Percentiles rank a stretch among this genome's conserved stretches.
These are phyloP conservation scores for Botrytis squamosa DNA, from an alignment of 2,329 filamentous ascomycete genomes.

Conservation along the genomic window DNA sequence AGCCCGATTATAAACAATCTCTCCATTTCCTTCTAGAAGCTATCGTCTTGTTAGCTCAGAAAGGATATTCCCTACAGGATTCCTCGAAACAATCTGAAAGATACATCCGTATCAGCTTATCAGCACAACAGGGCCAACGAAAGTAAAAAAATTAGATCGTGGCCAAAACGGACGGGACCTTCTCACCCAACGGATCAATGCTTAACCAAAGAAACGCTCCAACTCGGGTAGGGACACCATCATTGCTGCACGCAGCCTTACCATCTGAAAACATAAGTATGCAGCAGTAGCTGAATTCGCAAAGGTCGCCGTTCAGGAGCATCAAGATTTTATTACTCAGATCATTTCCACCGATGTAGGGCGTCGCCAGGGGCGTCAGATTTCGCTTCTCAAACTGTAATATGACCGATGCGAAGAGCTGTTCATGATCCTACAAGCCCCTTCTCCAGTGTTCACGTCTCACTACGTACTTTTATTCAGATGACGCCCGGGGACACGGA, in stretches of 20 bases:
- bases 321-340: not conserved
- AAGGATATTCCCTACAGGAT: conserved; percentile 10
- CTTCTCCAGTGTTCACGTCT: not conserved
- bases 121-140: not conserved
- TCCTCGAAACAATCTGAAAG: not conserved
- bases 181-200: conserved; percentile 14
- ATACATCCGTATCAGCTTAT: not conserved
- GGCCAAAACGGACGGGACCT: not conserved
- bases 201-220: conserved; percentile 15
- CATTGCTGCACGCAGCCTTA: conserved; percentile 17
- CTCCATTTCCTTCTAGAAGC: conserved; percentile 2
- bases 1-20: not conserved
- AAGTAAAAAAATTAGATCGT: not conserved
- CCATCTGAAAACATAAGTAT: not conserved
- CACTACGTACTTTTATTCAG: not conserved
- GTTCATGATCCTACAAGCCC: not conserved
- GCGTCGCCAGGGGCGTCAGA: conserved; percentile 2
- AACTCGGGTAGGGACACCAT: conserved; percentile 16
- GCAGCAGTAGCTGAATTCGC: conserved; percentile 6
- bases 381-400: not conserved
- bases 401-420: not conserved
- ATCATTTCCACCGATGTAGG: not conserved
- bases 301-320: conserved; percentile 2
- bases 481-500: not conserved
- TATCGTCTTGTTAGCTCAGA: not conserved